A percentile compares a stretch with the other conserved stretches of the same genome.
Evolutionary conservation across 192 early-diverging fungal species (phyloP).

Genomic region (Dissophora globulifera): DNA sequence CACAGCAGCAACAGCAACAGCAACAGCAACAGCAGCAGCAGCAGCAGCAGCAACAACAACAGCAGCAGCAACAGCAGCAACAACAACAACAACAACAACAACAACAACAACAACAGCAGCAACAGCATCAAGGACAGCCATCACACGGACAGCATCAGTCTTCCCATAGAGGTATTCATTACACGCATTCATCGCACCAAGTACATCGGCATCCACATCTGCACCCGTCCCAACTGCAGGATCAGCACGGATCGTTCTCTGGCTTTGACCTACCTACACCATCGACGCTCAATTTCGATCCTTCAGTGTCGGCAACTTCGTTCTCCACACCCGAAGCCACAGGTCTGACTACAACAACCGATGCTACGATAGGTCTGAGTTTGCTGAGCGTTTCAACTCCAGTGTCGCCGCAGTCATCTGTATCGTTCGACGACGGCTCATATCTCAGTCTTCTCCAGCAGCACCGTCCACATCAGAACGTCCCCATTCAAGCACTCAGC

Average conservation of each 20-base stretch:
- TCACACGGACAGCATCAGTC: not conserved
- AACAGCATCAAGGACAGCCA: no score
- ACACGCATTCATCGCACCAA: conserved; percentile 8
- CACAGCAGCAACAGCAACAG: not conserved
- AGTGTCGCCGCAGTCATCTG: conserved; percentile 8
- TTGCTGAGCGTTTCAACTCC: conserved; percentile 15
- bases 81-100: no score
- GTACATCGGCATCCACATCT: conserved; percentile 13
- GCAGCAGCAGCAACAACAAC: no score
- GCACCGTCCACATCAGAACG: conserved; percentile 25
- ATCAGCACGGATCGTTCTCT: not conserved
- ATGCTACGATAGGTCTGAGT: conserved; percentile 10
- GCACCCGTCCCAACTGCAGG: conserved; percentile 2
- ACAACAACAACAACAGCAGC: no score
- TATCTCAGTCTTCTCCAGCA: conserved; percentile 30
- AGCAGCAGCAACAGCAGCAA: no score
- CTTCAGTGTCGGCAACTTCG: conserved; percentile 3
- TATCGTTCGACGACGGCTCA: conserved; percentile 2
- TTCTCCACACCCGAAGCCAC: conserved; percentile 24
- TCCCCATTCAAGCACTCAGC: conserved; percentile 10
- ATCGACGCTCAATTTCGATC: conserved; percentile 9
- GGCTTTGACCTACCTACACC: conserved; percentile 2
- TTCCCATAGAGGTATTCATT: not conserved
- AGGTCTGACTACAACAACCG: not conserved
- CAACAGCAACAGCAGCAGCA: no score